Conservation (phyloP, 495 filamentous ascomycete genomes). For the Daldinia childiae region DNA sequence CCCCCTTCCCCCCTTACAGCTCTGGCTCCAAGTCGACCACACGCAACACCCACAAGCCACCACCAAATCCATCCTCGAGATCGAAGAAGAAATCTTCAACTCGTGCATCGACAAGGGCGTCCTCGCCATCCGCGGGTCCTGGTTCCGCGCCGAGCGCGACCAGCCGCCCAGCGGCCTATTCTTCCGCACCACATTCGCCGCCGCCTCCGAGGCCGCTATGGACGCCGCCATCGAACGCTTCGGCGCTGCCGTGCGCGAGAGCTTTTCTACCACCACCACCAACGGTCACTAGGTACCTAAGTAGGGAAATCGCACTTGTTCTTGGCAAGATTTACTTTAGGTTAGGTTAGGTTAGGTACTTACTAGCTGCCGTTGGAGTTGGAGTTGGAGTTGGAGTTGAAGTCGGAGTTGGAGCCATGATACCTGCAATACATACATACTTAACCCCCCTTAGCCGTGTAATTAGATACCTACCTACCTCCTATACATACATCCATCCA, state of each 20-base stretch:
- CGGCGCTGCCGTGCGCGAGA: conserved; percentile 71
- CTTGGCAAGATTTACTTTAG: too few relatives aligned
- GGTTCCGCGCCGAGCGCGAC: conserved; percentile 77
- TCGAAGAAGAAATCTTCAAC: conserved; percentile 88
- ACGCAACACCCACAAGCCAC: conserved; percentile 71
- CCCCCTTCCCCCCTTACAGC: conserved; percentile 54
- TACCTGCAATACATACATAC: too few relatives aligned
- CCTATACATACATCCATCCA: too few relatives aligned
- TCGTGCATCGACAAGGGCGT: conserved; percentile 74
- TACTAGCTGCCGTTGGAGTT: neutral
- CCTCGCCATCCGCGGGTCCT: conserved; percentile 81
- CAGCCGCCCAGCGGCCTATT: conserved; percentile 65
- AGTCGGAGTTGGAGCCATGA: neutral
- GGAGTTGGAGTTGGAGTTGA: neutral
- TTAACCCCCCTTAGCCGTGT: neutral
- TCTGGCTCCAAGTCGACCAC: conserved; percentile 86
- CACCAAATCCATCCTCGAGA: conserved; percentile 67
- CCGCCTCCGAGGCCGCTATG: conserved; percentile 78
- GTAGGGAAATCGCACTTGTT: too few relatives aligned
- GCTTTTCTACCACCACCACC: conserved; percentile 57
- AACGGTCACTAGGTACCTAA: neutral
- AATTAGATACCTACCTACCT: neutral
- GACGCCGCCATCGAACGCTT: conserved; percentile 80
- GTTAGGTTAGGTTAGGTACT: too few relatives aligned
- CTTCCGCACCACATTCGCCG: conserved; percentile 89